phyloP scores from a whole-genome alignment of 139 green algal species.

The Microglena sp. region DNA sequence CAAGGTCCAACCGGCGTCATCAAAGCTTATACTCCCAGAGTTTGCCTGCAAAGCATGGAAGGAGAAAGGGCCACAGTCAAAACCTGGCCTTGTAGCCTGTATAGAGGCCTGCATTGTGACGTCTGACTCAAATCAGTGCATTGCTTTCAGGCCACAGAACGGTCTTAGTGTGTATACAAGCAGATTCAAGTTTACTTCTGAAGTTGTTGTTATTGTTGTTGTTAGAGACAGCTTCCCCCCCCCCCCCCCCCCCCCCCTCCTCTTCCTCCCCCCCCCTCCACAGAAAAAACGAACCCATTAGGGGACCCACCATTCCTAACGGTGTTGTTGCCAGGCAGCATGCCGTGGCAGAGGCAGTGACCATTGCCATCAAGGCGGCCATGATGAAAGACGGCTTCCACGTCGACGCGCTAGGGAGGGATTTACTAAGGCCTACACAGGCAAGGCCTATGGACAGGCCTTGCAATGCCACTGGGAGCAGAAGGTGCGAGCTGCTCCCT shows the following conservation, averaged over 20 bases:
- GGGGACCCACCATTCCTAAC: conserved; percentile 4
- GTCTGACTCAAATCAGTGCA: too few species aligned
- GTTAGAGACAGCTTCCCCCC: background rate
- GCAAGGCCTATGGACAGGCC: background rate
- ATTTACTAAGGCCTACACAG: background rate
- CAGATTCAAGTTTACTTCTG: too few species aligned
- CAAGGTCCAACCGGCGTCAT: background rate
- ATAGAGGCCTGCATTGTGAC: too few species aligned
- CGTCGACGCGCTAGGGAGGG: background rate
- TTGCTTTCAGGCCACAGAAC: background rate
- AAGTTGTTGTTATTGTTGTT: too few species aligned
- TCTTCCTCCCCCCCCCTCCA: background rate
- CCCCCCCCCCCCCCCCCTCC: background rate
- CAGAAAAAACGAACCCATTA: too few species aligned
- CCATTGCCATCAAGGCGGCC: background rate
- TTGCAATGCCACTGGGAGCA: background rate
- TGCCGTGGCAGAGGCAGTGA: background rate
- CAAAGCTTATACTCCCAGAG: background rate
- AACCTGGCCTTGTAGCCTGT: too few species aligned
- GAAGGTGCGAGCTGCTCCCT: background rate
- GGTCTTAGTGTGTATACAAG: background rate
- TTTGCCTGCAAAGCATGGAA: too few species aligned
- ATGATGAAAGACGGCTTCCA: background rate
- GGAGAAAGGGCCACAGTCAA: too few species aligned
- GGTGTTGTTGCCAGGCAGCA: background rate